These are phyloP conservation scores for Talaromyces sp. DNA, from an alignment of 2,329 filamentous ascomycete genomes.

Conservation along the genomic window DNA sequence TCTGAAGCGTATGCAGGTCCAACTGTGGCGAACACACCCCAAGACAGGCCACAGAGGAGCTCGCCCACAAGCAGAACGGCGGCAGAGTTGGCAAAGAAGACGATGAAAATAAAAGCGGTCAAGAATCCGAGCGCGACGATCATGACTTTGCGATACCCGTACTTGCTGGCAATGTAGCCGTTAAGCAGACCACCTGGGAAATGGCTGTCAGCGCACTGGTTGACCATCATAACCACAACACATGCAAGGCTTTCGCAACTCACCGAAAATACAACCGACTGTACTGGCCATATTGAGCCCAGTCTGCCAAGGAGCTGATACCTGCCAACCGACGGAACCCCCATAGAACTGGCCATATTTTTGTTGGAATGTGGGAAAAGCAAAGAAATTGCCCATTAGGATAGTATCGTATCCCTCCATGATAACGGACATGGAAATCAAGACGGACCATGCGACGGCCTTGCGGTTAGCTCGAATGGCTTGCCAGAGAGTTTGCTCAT, in stretches of 20 bases:
- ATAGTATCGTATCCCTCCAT: constrained; percentile 57
- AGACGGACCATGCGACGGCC: constrained; percentile 36
- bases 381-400: constrained; percentile 52
- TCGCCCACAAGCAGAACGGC: neutral
- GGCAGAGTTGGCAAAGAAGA: constrained; percentile 40
- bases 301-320: neutral
- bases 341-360: constrained; percentile 30
- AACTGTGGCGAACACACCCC: constrained; percentile 53
- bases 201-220: constrained; percentile 38
- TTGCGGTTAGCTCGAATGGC: constrained; percentile 25
- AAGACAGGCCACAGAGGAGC: constrained; percentile 47
- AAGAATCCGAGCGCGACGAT: constrained; percentile 41
- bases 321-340: constrained; percentile 14
- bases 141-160: constrained; percentile 45
- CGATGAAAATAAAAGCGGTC: constrained; percentile 45
- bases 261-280: no score
- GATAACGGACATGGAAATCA: constrained; percentile 48
- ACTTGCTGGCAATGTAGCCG: constrained; percentile 52
- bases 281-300: no score
- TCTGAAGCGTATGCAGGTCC: constrained; percentile 57
- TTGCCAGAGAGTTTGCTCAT: constrained; percentile 22
- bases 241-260: no score
- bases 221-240: no score
- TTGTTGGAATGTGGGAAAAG: constrained; percentile 44
- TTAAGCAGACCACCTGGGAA: constrained; percentile 58